A percentile compares a stretch with the other conserved stretches of the same genome.
Conservation (phyloP, 345 rosid genomes). For the Gossypium herbaceum region DNA sequence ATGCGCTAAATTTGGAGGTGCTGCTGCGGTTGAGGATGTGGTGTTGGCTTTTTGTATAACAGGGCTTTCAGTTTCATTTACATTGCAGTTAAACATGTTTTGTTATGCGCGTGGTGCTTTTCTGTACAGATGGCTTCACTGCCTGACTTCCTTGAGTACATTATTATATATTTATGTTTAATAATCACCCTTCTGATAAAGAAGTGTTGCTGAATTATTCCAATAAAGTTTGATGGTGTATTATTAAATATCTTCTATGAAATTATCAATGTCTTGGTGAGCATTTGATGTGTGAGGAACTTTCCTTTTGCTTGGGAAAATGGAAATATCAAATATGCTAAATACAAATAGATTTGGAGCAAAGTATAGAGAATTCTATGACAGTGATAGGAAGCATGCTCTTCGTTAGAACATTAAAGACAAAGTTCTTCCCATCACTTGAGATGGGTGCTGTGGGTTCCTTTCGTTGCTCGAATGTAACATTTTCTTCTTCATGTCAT, state of each 20-base stretch:
- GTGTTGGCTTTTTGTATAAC: not conserved
- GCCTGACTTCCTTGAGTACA: conserved; percentile 1
- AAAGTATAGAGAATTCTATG: conserved; percentile 19
- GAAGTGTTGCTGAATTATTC: conserved; percentile 10
- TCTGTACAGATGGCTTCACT: conserved; percentile 5
- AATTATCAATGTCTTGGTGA: not conserved
- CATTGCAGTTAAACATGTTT: conserved; percentile 3
- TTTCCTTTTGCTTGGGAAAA: conserved; percentile 14
- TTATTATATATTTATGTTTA: conserved; percentile 15
- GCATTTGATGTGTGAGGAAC: conserved; percentile 12
- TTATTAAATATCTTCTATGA: conserved; percentile 13
- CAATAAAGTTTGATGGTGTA: conserved; percentile 10
- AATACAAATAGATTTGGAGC: conserved; percentile 20
- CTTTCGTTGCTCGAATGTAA: conserved; percentile 77
- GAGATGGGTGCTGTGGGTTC: conserved; percentile 65
- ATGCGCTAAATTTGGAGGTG: conserved; percentile 13
- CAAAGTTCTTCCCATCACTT: conserved; percentile 40
- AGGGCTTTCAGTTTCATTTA: conserved; percentile 12
- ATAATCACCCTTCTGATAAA: conserved; percentile 12
- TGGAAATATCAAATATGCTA: conserved; percentile 10
- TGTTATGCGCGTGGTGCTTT: conserved; percentile 1
- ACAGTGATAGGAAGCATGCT: conserved; percentile 33
- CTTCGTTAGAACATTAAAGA: conserved; percentile 30
- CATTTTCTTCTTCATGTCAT: conserved; percentile 89
- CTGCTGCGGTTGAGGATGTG: conserved; percentile 8